These are phyloP conservation scores for Talaromyces verruculosus DNA, from an alignment of 2,329 filamentous ascomycete genomes.

Conservation along the genomic window DNA sequence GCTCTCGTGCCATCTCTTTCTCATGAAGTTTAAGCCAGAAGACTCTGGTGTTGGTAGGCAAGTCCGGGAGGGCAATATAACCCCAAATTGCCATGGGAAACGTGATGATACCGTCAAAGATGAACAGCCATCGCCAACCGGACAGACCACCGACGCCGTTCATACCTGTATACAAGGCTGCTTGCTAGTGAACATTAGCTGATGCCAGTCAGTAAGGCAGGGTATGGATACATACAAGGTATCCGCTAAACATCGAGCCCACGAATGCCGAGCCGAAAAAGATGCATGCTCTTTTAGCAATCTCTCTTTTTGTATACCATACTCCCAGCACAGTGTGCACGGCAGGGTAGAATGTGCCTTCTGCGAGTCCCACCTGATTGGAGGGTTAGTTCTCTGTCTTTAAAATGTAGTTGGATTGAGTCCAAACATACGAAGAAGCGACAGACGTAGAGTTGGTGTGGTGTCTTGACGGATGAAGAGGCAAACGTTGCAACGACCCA, in stretches of 20 bases:
- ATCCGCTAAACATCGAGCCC: conserved; percentile 40
- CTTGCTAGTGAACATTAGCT: conserved; percentile 9
- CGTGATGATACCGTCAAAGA: conserved; percentile 24
- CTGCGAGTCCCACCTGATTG: conserved; percentile 11
- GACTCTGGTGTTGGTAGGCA: conserved; percentile 13
- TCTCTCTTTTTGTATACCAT: conserved; percentile 46
- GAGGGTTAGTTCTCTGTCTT: background rate
- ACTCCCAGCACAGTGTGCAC: conserved; percentile 35
- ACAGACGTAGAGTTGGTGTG: conserved; percentile 36
- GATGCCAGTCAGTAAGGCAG: background rate
- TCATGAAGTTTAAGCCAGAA: conserved; percentile 13
- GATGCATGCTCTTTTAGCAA: conserved; percentile 40
- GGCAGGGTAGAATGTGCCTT: conserved; percentile 18
- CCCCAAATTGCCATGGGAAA: conserved; percentile 21
- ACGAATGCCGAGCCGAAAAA: conserved; percentile 38
- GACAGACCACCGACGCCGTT: conserved; percentile 27
- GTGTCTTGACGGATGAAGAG: conserved; percentile 32
- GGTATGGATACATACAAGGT: conserved; percentile 25
- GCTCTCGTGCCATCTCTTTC: conserved; percentile 3
- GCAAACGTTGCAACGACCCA: conserved; percentile 37
- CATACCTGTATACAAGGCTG: conserved; percentile 17
- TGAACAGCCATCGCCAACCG: conserved; percentile 42
- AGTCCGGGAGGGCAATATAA: conserved; percentile 16
- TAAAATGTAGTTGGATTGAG: background rate
- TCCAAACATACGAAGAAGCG: conserved; percentile 40